These are phyloP conservation scores for Helicostylum pulchrum DNA, from an alignment of 192 early-diverging fungal species.

Conservation along the genomic window DNA sequence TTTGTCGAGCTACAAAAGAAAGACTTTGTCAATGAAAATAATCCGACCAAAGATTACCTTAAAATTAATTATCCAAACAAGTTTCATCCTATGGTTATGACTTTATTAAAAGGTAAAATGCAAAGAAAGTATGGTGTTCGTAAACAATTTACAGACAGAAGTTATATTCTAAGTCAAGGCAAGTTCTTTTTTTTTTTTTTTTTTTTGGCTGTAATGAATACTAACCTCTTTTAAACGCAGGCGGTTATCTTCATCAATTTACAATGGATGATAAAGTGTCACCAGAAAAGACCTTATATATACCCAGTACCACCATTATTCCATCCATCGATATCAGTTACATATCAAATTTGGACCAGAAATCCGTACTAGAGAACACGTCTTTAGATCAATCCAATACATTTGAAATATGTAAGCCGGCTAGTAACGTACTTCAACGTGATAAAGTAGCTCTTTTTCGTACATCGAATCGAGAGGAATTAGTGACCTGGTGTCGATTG, in stretches of 20 bases:
- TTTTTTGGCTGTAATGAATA: not conserved
- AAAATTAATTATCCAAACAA: conserved; percentile 45
- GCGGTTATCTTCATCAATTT: conserved; percentile 46
- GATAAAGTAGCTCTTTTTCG: conserved; percentile 15
- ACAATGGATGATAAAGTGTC: conserved; percentile 18
- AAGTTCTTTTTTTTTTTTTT: not conserved
- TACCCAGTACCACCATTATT: conserved; percentile 33
- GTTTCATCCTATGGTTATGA: conserved; percentile 30
- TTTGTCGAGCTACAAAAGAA: conserved; percentile 36
- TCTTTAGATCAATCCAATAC: not conserved
- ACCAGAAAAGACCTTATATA: conserved; percentile 42
- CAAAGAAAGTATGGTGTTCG: conserved; percentile 38
- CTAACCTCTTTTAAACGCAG: not conserved
- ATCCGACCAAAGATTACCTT: conserved; percentile 24
- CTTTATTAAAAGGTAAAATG: conserved; percentile 39
- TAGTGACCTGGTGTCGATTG: conserved; percentile 11
- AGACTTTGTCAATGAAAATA: conserved; percentile 39
- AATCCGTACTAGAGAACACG: not conserved
- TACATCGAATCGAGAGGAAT: not conserved
- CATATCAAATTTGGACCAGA: too few species aligned
- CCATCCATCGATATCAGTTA: conserved; percentile 23
- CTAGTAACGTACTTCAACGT: not conserved
- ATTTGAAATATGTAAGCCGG: conserved; percentile 17
- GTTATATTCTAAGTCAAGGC: conserved; percentile 42
- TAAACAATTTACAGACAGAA: conserved; percentile 41